Evolutionary conservation across 2,329 filamentous ascomycete species (phyloP).

Genomic region (Plenodomus biglobosus): DNA sequence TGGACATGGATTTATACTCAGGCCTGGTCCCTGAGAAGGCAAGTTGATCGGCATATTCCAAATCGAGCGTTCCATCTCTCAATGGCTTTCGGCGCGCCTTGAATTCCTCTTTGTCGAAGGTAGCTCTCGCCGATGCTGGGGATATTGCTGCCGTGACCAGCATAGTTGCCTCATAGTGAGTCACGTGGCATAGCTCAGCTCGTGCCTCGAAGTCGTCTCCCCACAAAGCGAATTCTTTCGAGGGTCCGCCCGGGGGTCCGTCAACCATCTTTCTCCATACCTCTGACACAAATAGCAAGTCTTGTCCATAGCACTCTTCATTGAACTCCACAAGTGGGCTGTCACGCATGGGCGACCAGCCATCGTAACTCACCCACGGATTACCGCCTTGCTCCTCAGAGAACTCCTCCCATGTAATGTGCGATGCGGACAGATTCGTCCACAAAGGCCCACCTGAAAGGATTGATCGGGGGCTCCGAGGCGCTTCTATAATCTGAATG

Average conservation of each 20-base stretch:
- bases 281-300: conserved; percentile 3
- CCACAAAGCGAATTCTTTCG: not conserved
- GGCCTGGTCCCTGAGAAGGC: conserved; percentile 2
- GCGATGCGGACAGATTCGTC: conserved; percentile 5
- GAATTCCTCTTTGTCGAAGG: conserved; percentile 7
- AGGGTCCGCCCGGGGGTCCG: no score
- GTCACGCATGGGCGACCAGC: not conserved
- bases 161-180: conserved; percentile 8
- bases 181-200: conserved; percentile 13
- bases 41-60: not conserved
- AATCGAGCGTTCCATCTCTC: conserved; percentile 3
- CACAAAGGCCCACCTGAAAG: not conserved
- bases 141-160: conserved; percentile 9
- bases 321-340: not conserved
- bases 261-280: not conserved
- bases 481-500: not conserved
- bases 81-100: conserved; percentile 1
- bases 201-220: conserved; percentile 3
- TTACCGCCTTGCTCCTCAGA: not conserved
- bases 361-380: not conserved
- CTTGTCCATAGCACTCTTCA: not conserved
- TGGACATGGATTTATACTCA: not conserved
- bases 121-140: not conserved
- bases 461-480: not conserved
- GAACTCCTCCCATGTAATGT: not conserved